A percentile compares a stretch with the other conserved stretches of the same genome.
Conservation (phyloP, 2,329 filamentous ascomycete genomes). For the Penicillium nordicum region DNA sequence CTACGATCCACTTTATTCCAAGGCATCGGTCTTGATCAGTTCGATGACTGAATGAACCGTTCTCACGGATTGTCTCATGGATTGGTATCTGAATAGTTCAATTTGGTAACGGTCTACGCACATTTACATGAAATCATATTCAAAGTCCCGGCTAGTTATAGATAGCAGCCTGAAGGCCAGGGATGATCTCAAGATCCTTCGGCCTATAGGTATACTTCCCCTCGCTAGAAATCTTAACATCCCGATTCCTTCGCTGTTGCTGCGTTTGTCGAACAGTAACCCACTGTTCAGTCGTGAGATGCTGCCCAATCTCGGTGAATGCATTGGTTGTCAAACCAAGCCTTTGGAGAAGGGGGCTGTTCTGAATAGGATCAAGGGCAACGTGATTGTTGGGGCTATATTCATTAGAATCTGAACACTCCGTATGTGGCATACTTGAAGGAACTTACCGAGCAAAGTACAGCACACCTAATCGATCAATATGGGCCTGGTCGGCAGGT, state of each 20-base stretch:
- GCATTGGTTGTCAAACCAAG: slow-evolving; percentile 38
- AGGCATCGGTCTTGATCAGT: not conserved
- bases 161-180: slow-evolving; percentile 40
- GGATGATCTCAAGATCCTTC: slow-evolving; percentile 44
- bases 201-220: slow-evolving; percentile 36
- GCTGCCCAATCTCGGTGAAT: slow-evolving; percentile 42
- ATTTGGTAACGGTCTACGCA: not conserved
- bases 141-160: slow-evolving; percentile 29
- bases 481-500: slow-evolving; percentile 47
- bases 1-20: too few species aligned
- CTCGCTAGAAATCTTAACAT: slow-evolving; percentile 34
- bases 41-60: not conserved
- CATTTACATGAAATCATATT: not conserved
- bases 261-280: slow-evolving; percentile 42
- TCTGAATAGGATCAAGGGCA: slow-evolving; percentile 36
- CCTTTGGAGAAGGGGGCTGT: slow-evolving; percentile 38
- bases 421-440: rapidly evolving
- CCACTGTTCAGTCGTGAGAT: slow-evolving; percentile 43
- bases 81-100: not conserved
- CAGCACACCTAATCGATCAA: slow-evolving; percentile 44
- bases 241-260: slow-evolving; percentile 39
- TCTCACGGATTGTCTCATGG: not conserved
- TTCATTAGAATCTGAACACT: not conserved
- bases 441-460: slow-evolving; percentile 45
- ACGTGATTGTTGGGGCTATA: slow-evolving; percentile 43